Evolutionary conservation across 345 rosid genomes (phyloP).

Genomic region (Gossypium australe): DNA sequence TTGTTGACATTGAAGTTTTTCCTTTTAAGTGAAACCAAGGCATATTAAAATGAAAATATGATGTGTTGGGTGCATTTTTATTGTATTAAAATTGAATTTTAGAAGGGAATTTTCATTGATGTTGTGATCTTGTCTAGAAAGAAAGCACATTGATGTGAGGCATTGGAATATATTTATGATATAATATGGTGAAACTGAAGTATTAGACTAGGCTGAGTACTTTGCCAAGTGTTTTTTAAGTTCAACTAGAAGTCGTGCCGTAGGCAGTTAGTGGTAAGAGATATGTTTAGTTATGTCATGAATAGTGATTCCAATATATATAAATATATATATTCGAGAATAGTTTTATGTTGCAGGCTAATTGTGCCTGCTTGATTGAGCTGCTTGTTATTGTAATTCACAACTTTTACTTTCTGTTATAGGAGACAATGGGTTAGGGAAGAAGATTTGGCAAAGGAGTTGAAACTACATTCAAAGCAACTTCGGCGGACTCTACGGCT

Average conservation of each 20-base stretch:
- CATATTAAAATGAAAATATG: not conserved
- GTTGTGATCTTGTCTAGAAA: not conserved
- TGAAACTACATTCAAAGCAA: conserved; percentile 78
- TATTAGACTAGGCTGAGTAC: not conserved
- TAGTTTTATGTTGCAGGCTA: not conserved
- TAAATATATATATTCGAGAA: not conserved
- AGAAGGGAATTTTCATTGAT: not conserved
- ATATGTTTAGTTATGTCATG: not conserved
- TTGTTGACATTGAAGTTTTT: not conserved
- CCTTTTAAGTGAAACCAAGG: not conserved
- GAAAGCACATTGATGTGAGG: conserved; percentile 1
- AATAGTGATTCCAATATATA: not conserved
- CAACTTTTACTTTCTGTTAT: conserved; percentile 13
- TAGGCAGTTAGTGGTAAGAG: not conserved
- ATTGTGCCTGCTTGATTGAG: not conserved
- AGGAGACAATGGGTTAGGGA: conserved; percentile 95
- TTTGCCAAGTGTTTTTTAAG: conserved; percentile 1
- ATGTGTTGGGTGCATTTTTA: not conserved
- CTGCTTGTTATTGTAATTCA: not conserved
- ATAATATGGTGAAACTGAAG: not conserved
- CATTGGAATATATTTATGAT: not conserved
- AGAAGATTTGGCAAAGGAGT: conserved; percentile 88
- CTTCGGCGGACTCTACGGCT: conserved; percentile 61
- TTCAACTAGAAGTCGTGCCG: not conserved
- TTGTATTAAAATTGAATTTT: not conserved